These are phyloP conservation scores for Thraustochytrium sp. DNA, from an alignment of 352 stramenopile species.

Conservation along the genomic window DNA sequence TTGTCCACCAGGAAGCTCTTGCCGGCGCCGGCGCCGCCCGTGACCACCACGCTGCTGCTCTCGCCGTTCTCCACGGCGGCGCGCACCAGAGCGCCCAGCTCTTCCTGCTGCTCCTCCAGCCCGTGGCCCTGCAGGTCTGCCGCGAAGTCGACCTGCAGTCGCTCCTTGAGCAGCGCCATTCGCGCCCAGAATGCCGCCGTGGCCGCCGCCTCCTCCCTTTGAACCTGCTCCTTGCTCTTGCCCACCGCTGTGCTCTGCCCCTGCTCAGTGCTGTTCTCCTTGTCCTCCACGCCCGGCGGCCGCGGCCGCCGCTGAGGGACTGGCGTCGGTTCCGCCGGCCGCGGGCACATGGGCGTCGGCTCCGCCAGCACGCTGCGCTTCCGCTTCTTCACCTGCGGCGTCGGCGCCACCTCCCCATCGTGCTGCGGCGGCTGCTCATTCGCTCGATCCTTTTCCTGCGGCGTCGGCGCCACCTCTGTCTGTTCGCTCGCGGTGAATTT, in stretches of 20 bases:
- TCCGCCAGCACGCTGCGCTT: too few relatives aligned
- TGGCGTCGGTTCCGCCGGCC: too few relatives aligned
- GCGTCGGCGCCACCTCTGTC: too few relatives aligned
- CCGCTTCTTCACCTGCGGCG: too few relatives aligned
- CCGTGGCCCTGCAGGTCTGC: background rate
- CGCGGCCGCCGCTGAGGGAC: too few relatives aligned
- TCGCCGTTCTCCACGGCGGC: slow-evolving; percentile 28
- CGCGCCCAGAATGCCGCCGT: background rate
- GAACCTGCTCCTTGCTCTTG: background rate
- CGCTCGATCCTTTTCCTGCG: too few relatives aligned
- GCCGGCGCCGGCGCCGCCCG: background rate
- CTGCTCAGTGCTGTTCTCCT: background rate
- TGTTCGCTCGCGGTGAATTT: too few relatives aligned
- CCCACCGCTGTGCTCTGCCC: background rate
- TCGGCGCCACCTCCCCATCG: background rate
- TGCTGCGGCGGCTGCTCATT: background rate
- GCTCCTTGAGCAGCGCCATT: slow-evolving; percentile 18
- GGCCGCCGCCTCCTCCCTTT: background rate
- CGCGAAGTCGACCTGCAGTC: background rate
- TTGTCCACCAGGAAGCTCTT: slow-evolving; percentile 29
- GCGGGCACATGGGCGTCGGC: too few relatives aligned
- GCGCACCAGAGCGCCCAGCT: background rate
- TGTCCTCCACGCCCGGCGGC: too few relatives aligned
- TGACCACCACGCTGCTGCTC: background rate
- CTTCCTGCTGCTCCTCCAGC: background rate